phyloP scores from a whole-genome alignment of 2,329 filamentous ascomycete genomes.

The Chaetomium globosum region DNA sequence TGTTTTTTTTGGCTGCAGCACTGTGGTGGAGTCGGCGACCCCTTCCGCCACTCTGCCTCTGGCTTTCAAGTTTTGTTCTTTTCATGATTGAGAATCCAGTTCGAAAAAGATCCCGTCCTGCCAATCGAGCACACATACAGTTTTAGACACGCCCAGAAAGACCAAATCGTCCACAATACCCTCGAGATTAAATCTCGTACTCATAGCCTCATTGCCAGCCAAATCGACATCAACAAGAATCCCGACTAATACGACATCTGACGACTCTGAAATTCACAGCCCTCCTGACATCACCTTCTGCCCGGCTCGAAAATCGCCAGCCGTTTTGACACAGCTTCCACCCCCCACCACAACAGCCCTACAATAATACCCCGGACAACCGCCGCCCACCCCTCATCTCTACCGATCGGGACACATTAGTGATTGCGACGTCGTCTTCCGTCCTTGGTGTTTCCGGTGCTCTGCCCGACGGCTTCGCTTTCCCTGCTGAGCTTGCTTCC shows the following conservation, averaged over 20 bases:
- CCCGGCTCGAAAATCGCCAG: constrained; percentile 8
- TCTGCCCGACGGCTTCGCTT: constrained; percentile 23
- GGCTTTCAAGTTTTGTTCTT: constrained; percentile 38
- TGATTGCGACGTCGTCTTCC: constrained; percentile 10
- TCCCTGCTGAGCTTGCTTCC: constrained; percentile 24
- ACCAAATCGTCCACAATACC: constrained; percentile 22
- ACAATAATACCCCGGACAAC: constrained; percentile 13
- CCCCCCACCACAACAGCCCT: constrained; percentile 17
- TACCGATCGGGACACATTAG: constrained; percentile 15
- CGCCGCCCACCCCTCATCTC: constrained; percentile 11
- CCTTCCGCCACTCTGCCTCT: constrained; percentile 37
- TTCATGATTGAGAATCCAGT: constrained; percentile 32
- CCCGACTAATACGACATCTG: constrained; percentile 23
- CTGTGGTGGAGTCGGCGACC: constrained; percentile 33
- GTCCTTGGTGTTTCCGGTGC: constrained; percentile 24
- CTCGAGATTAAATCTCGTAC: constrained; percentile 21
- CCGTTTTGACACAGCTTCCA: constrained; percentile 10
- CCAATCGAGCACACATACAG: constrained; percentile 25
- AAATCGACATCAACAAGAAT: constrained; percentile 17
- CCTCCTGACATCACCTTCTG: constrained; percentile 31
- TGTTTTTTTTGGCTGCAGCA: constrained; percentile 27
- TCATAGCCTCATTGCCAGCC: constrained; percentile 17
- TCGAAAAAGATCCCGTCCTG: constrained; percentile 28
- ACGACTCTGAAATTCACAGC: constrained; percentile 14
- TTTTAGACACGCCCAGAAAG: constrained; percentile 16